phyloP scores from a whole-genome alignment of 2,329 filamentous ascomycete genomes.

The Colletotrichum acutatum region DNA sequence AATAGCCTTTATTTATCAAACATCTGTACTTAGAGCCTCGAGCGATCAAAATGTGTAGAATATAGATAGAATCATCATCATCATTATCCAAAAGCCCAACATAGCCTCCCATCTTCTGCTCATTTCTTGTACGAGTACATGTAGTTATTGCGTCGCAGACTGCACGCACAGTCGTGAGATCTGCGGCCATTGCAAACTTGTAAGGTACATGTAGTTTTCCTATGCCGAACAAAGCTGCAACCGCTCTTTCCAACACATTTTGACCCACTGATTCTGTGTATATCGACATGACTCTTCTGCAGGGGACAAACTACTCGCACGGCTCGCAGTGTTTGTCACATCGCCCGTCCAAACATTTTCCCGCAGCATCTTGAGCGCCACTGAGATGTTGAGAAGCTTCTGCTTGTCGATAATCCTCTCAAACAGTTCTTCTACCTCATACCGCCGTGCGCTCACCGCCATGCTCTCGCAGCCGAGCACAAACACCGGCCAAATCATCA shows the following conservation, averaged over 20 bases:
- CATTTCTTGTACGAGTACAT: neutral
- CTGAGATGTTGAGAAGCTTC: slow-evolving; percentile 7
- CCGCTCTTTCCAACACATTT: slow-evolving; percentile 11
- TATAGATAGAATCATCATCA: neutral
- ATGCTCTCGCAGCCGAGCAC: slow-evolving; percentile 24
- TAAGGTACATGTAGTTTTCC: neutral
- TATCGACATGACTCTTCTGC: neutral
- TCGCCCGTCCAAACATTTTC: slow-evolving; percentile 18
- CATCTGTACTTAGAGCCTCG: slow-evolving; percentile 4
- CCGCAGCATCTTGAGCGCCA: slow-evolving; percentile 1
- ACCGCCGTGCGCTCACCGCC: neutral
- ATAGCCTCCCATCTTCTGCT: neutral
- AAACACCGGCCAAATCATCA: slow-evolving; percentile 32
- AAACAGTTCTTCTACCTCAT: neutral
- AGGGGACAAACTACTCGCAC: neutral
- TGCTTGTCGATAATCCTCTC: slow-evolving; percentile 26
- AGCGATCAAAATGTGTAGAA: neutral
- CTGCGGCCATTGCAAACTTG: too few relatives aligned
- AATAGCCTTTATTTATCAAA: neutral
- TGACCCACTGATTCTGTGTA: slow-evolving; percentile 7
- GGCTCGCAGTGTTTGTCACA: neutral
- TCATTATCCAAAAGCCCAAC: neutral
- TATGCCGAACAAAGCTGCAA: slow-evolving; percentile 17
- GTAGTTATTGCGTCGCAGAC: neutral
- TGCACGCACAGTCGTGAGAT: neutral